Evolutionary conservation across 176 grass and related monocot species (phyloP).

Genomic region (Olyra latifolia): DNA sequence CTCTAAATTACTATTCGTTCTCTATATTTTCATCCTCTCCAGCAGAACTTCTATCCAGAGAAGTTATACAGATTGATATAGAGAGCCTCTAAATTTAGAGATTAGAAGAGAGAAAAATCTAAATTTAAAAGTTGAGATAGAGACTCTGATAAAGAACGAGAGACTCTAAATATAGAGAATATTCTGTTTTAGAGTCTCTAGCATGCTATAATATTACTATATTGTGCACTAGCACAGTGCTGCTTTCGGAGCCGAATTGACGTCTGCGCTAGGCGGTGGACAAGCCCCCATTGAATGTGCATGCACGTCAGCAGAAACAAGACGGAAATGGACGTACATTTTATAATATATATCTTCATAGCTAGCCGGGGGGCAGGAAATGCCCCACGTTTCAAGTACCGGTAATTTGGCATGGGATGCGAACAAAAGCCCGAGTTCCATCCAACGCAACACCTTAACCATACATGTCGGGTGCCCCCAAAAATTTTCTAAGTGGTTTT

Average conservation of each 20-base stretch:
- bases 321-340: not conserved
- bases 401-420: not conserved
- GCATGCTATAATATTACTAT: no score
- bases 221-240: not conserved
- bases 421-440: not conserved
- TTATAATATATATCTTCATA: not conserved
- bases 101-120: no score
- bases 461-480: not conserved
- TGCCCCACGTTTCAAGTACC: constrained; percentile 20
- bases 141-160: no score
- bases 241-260: not conserved
- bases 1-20: no score
- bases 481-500: no score
- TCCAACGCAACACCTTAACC: not conserved
- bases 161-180: no score
- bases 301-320: not conserved
- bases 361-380: not conserved
- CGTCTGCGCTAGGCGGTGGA: not conserved
- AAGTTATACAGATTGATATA: no score
- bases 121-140: no score
- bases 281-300: not conserved
- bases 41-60: no score
- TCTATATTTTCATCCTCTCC: no score
- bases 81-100: no score
- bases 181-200: no score